Evolutionary conservation across 352 stramenopile species (phyloP).

Genomic region (Globisporangium uncinulatum): DNA sequence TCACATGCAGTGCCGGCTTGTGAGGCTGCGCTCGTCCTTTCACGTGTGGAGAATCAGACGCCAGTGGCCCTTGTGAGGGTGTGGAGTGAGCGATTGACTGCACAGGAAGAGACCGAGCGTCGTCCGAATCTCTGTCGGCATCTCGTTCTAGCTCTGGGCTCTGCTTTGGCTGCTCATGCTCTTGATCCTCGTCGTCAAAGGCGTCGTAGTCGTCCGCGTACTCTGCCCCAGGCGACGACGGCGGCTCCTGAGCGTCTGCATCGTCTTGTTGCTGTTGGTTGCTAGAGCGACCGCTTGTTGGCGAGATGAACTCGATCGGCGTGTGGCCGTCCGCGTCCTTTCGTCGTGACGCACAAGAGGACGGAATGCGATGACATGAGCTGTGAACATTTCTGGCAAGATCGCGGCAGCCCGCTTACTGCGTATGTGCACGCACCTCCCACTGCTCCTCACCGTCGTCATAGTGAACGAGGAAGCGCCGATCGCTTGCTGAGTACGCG

Average conservation of each 20-base stretch:
- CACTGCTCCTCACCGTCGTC: conserved; percentile 76
- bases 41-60: background rate
- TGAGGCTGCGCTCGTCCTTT: conserved; percentile 9
- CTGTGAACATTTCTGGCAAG: no score
- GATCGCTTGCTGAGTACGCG: conserved; percentile 17
- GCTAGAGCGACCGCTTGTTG: background rate
- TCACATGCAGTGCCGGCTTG: conserved; percentile 15
- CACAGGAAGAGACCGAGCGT: background rate
- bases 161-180: conserved; percentile 9
- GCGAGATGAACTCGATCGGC: conserved; percentile 18
- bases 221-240: conserved; percentile 5
- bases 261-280: background rate
- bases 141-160: conserved; percentile 13
- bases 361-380: background rate
- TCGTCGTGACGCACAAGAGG: background rate
- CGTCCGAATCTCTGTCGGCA: background rate
- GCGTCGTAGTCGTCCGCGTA: conserved; percentile 6
- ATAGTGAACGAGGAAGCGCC: conserved; percentile 60
- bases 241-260: conserved; percentile 5
- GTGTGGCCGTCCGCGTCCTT: conserved; percentile 9
- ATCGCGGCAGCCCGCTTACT: background rate
- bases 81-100: background rate
- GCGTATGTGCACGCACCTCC: conserved; percentile 28
- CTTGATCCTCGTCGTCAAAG: conserved; percentile 12
- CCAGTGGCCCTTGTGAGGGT: background rate